Percentiles rank a stretch among this genome's conserved stretches.
Conservation (phyloP, 2,329 filamentous ascomycete genomes). For the Venturia oleaginea region DNA sequence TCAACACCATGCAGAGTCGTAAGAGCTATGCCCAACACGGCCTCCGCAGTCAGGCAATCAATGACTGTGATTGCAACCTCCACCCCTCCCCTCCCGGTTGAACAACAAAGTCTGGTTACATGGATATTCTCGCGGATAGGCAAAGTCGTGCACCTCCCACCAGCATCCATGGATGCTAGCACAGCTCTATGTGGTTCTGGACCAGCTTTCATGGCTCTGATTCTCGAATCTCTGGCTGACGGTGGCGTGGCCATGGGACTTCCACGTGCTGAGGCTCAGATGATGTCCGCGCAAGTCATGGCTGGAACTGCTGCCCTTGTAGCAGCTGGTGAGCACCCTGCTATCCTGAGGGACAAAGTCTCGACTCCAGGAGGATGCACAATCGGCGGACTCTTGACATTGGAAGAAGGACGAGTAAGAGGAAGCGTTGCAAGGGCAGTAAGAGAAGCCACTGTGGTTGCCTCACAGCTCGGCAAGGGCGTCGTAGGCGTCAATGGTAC, state of each 20-base stretch:
- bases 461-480: constrained; percentile 49
- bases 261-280: constrained; percentile 60
- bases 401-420: constrained; percentile 64
- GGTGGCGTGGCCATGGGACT: constrained; percentile 73
- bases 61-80: constrained; percentile 68
- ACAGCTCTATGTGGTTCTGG: constrained; percentile 68
- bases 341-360: constrained; percentile 66
- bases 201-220: constrained; percentile 66
- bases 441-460: constrained; percentile 60
- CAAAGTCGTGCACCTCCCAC: constrained; percentile 57
- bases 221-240: constrained; percentile 67
- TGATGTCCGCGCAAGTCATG: constrained; percentile 75
- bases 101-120: constrained; percentile 50
- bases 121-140: constrained; percentile 74
- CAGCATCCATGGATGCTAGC: constrained; percentile 59
- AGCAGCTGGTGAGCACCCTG: constrained; percentile 64
- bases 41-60: constrained; percentile 65
- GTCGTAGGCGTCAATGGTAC: constrained; percentile 13
- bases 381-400: constrained; percentile 61
- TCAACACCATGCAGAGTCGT: constrained; percentile 54
- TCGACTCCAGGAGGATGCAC: constrained; percentile 70
- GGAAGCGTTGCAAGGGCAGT: constrained; percentile 60
- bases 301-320: constrained; percentile 62
- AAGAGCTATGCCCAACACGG: constrained; percentile 78
- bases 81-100: constrained; percentile 46